Conservation (phyloP, 2,329 filamentous ascomycete species). For the Aspergillus sp. region DNA sequence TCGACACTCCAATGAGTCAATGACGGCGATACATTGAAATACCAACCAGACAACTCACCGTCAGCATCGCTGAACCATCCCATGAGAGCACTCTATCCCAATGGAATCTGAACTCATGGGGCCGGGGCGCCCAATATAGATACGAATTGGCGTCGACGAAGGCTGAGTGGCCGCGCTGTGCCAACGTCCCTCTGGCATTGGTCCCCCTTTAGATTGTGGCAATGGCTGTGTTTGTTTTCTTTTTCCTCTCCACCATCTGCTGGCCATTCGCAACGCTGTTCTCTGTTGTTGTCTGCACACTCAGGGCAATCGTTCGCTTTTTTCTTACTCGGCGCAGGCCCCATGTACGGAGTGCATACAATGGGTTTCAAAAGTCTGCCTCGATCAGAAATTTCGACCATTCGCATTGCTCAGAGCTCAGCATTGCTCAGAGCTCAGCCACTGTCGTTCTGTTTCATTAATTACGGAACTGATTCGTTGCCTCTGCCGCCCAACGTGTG, state of each 20-base stretch:
- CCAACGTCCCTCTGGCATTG: conserved; percentile 1
- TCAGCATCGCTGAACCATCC: conserved; percentile 15
- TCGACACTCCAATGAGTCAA: conserved; percentile 8
- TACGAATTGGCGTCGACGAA: conserved; percentile 6
- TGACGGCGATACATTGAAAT: conserved; percentile 8
- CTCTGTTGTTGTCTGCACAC: conserved; percentile 7
- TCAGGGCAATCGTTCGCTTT: conserved; percentile 9
- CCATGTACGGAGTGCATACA: conserved; percentile 9
- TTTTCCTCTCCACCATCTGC: conserved; percentile 1
- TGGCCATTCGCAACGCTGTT: background rate
- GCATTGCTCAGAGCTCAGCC: conserved; percentile 22
- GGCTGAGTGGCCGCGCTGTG: conserved; percentile 18
- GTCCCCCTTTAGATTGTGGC: conserved; percentile 5
- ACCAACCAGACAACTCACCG: conserved; percentile 13
- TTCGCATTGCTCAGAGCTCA: conserved; percentile 21
- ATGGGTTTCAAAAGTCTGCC: conserved; percentile 18
- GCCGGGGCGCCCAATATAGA: conserved; percentile 20
- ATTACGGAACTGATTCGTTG: conserved; percentile 25
- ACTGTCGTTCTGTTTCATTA: conserved; percentile 23
- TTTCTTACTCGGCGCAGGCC: background rate
- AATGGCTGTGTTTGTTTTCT: conserved; percentile 8
- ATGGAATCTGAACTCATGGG: conserved; percentile 19
- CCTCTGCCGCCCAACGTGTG: conserved; percentile 30
- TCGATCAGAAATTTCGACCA: conserved; percentile 21
- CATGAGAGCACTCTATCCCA: conserved; percentile 6